These are phyloP conservation scores for Candolleomyces eurysporus DNA, from an alignment of 768 basidiomycete species.

Conservation along the genomic window DNA sequence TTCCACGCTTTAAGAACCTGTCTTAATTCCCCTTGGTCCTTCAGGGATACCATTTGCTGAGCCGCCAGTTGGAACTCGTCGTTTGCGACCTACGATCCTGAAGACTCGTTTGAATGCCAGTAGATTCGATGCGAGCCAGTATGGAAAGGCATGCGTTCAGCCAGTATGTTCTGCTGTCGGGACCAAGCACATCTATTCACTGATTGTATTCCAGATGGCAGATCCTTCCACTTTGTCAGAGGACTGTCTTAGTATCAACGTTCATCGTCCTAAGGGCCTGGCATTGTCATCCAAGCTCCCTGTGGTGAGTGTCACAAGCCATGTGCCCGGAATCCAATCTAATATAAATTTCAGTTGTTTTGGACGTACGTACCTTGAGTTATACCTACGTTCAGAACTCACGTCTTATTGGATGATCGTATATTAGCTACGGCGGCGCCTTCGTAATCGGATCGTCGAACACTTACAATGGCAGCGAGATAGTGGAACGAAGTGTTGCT, in stretches of 20 bases:
- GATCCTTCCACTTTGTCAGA: conserved; percentile 36
- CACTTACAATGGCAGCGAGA: conserved; percentile 29
- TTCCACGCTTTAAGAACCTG: no score
- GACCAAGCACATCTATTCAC: not conserved
- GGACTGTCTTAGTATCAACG: conserved; percentile 61
- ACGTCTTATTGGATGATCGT: conserved; percentile 24
- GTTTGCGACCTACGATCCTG: conserved; percentile 45
- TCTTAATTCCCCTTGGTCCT: no score
- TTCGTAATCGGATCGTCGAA: conserved; percentile 26
- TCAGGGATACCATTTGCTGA: conserved; percentile 54
- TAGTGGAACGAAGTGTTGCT: conserved; percentile 36
- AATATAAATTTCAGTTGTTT: conserved; percentile 24
- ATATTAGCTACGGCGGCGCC: conserved; percentile 32
- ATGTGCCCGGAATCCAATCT: not conserved
- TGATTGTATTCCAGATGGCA: not conserved
- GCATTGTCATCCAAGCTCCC: conserved; percentile 28
- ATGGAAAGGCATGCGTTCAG: conserved; percentile 50
- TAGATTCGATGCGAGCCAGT: conserved; percentile 44
- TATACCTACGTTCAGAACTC: conserved; percentile 25
- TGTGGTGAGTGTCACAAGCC: conserved; percentile 27
- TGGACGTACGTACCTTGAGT: conserved; percentile 30
- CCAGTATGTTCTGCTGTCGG: conserved; percentile 23
- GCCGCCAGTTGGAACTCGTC: conserved; percentile 46
- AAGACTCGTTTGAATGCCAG: conserved; percentile 32
- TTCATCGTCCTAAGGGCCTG: conserved; percentile 48